Base-by-base conservation (phyloP, 495 filamentous ascomycete species). In the Xylaria castorea region DNA sequence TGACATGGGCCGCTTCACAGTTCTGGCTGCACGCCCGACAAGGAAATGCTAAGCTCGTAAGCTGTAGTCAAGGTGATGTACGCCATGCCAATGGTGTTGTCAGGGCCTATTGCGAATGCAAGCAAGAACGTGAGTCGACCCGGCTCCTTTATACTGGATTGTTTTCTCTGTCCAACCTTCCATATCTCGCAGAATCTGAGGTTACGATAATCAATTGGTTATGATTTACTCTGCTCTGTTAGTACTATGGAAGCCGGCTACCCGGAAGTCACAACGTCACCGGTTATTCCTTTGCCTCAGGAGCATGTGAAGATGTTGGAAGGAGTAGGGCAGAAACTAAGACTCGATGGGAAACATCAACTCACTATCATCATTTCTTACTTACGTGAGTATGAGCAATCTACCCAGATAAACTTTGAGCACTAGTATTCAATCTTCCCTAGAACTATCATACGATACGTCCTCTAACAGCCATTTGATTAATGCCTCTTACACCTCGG, bases 401-500 rank as follows among this genome's bases (percentile, higher is more conserved):
- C 20, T 30, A 30, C 3, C 3, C 32, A 51, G 32, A 38, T 32
- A 71, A 16, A 64, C n/a, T 53, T 34, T 2, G n/a, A 34, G 3
- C 20, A n/a, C 68, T 2, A 18, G 40, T 40, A 38, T 27, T 34
- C 42, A 46, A n/a, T 34, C 40, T 36, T 40, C 32, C 12, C 32
- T 18, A 55, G 22, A n/a, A 36, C 25, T 22, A 32, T 18, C 48
- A 46, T 65, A 27, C 30, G 22, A 22, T 57, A 44, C 14, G 30
- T 30, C 55, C 25, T 34, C 16, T 66, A 34, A n/a, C 16, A n/a
- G 22, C 30, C 51, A 8, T 58, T 25, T n/a, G 22, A 64, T 48
- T 32, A 34, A 69, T 25, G 30, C 30, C 48, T 32, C 71, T 55
- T 73, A 73, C 36, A 53, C 40, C 57, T 70, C 20, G 55, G 20